Evolutionary conservation across 129 eudicot species (phyloP), one percentile per base, ranked within the genome.

Genomic region (Glebionis coronaria): DNA sequence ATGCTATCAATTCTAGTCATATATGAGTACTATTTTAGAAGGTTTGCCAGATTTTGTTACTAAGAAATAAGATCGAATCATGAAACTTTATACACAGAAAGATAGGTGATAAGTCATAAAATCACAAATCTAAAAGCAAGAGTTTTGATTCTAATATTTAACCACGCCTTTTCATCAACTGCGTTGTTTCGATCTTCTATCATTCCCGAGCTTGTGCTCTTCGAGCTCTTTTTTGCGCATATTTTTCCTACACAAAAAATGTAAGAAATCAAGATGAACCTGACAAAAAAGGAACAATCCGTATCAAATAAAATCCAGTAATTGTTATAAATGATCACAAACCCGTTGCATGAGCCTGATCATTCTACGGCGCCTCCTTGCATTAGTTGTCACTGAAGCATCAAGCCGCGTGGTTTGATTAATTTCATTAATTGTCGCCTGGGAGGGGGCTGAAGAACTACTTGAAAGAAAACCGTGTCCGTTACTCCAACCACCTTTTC

Each of bases 291-390:
- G 3, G 28, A 29, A 51, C 15, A 35, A 53, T 5, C 12, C 9
- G 12, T 53, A 5, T 15, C 51, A 5, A 51, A 9, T 28, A 29
- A 19, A 35, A 35, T 14, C 20, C 7, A 49, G n/a, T 16, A 59
- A 14, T 15, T 7, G 5, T 63, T 63, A 4, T n/a, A 20, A 63
- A 38, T 12, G 18, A 21, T 47, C 44, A 47, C n/a, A 23, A 65
- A 65, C 57, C 70, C 25, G 25, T 6, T 45, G 44, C 25, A 14
- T 49, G n/a, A 25, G 12, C 28, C 44, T 40, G 45, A 69, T 55
- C 31, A 12, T 69, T 69, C 54, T 56, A 27, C 27, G 55, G 12
- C 42, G 55, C 25, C 20, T 21, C 63, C 73, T 69, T 7, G 64
- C 55, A 69, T 13, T 44, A 42, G 65, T 44, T 14, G 20, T 11